Evolutionary conservation across 768 basidiomycete genomes (phyloP).

Genomic region (Collybia sordida): DNA sequence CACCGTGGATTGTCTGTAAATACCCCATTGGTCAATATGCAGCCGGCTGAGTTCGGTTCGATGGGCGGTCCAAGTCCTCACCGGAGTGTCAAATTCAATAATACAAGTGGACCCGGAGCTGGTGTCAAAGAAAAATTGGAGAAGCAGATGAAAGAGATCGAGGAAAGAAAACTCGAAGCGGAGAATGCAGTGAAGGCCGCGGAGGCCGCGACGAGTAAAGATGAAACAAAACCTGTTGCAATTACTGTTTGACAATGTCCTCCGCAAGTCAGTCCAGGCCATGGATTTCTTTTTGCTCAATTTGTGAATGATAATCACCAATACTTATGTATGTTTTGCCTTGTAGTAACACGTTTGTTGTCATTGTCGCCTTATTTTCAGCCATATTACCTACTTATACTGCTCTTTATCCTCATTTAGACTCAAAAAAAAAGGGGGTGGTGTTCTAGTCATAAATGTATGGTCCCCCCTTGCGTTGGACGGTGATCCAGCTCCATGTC

Average conservation of each 20-base stretch:
- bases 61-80: conserved; percentile 66
- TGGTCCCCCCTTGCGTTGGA: no score
- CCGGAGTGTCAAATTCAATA: conserved; percentile 73
- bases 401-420: conserved; percentile 11
- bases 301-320: background rate
- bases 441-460: background rate
- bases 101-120: conserved; percentile 29
- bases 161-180: conserved; percentile 61
- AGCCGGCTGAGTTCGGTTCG: conserved; percentile 63
- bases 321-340: conserved; percentile 21
- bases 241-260: conserved; percentile 35
- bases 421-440: conserved; percentile 11
- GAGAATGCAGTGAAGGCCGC: conserved; percentile 69
- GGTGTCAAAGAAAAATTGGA: conserved; percentile 47
- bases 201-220: conserved; percentile 61
- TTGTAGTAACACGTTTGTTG: conserved; percentile 20
- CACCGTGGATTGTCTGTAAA: conserved; percentile 70
- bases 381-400: conserved; percentile 7
- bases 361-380: conserved; percentile 14
- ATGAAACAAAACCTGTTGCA: conserved; percentile 51
- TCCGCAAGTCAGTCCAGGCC: background rate
- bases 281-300: conserved; percentile 1
- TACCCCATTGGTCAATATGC: conserved; percentile 61
- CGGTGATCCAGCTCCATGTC: background rate
- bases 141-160: conserved; percentile 60